Percentiles rank a stretch among this genome's conserved stretches.
Conservation (phyloP, 164 flowering plant genomes). For the Tetracentron sinense region DNA sequence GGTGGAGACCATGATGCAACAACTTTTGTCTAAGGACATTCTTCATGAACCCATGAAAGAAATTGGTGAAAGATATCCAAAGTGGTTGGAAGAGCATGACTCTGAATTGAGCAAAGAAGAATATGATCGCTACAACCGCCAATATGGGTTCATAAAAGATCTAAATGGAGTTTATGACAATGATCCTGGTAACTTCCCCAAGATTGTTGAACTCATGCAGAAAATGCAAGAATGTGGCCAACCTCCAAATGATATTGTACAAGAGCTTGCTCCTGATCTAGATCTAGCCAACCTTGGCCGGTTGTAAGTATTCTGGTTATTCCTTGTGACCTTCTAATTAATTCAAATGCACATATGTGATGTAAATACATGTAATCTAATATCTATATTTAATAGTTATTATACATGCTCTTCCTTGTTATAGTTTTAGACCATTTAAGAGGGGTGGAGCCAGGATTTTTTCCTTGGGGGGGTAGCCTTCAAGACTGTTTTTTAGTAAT, state of each 20-base stretch:
- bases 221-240: constrained; percentile 99
- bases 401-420: too few relatives aligned
- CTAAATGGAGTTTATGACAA: constrained; percentile 76
- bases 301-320: constrained; percentile 74
- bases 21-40: constrained; percentile 89
- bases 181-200: constrained; percentile 70
- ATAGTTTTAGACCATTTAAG: too few relatives aligned
- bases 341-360: too few relatives aligned
- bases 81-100: constrained; percentile 85
- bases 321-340: too few relatives aligned
- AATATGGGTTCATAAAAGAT: constrained; percentile 61
- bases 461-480: too few relatives aligned
- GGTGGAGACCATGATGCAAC: constrained; percentile 99
- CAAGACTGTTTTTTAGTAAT: too few relatives aligned
- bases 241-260: constrained; percentile 91
- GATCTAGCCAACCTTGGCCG: constrained; percentile 89
- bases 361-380: too few relatives aligned
- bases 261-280: constrained; percentile 88
- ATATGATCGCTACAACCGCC: constrained; percentile 60
- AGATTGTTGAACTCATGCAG: constrained; percentile 95
- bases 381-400: too few relatives aligned
- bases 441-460: too few relatives aligned
- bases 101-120: constrained; percentile 68
- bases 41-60: constrained; percentile 99
- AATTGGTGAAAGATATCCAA: constrained; percentile 89